phyloP scores from a whole-genome alignment of 2,329 filamentous ascomycete genomes.

The Clonostachys chloroleuca region DNA sequence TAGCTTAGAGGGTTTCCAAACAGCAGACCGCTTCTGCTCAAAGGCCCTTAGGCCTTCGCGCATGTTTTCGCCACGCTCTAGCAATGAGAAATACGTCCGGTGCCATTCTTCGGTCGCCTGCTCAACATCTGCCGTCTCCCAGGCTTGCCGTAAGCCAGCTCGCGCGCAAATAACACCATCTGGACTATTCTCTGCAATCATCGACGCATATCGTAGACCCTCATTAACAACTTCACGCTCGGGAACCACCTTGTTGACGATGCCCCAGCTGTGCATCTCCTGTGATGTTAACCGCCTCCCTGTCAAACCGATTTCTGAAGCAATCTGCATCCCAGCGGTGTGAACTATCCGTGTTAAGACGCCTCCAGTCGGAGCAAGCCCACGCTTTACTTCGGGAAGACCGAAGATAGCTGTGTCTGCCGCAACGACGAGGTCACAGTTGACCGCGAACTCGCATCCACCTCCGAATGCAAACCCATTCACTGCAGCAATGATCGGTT shows the following conservation, averaged over 20 bases:
- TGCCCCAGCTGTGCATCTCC: constrained; percentile 26
- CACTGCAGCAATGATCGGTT: constrained; percentile 55
- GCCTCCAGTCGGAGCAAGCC: constrained; percentile 48
- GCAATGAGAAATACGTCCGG: no score
- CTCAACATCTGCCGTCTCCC: no score
- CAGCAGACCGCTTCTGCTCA: no score
- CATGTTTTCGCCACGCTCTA: no score
- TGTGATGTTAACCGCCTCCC: constrained; percentile 36
- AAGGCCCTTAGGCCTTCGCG: no score
- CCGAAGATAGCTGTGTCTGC: constrained; percentile 44
- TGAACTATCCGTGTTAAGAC: constrained; percentile 45
- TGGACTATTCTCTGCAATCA: no score
- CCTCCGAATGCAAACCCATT: constrained; percentile 54
- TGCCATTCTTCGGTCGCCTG: no score
- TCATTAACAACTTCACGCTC: no score
- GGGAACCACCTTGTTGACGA: constrained; percentile 1
- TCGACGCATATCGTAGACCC: no score
- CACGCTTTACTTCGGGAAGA: constrained; percentile 47
- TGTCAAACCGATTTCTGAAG: constrained; percentile 43
- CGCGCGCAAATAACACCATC: no score
- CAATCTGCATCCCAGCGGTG: constrained; percentile 36
- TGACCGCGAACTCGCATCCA: constrained; percentile 51
- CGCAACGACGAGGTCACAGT: constrained; percentile 50
- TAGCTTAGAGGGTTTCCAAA: no score
- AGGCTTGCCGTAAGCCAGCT: no score